Evolutionary conservation across 2,329 filamentous ascomycete genomes (phyloP), one percentile per base, ranked within the genome.

Genomic region (Claviceps cyperi): DNA sequence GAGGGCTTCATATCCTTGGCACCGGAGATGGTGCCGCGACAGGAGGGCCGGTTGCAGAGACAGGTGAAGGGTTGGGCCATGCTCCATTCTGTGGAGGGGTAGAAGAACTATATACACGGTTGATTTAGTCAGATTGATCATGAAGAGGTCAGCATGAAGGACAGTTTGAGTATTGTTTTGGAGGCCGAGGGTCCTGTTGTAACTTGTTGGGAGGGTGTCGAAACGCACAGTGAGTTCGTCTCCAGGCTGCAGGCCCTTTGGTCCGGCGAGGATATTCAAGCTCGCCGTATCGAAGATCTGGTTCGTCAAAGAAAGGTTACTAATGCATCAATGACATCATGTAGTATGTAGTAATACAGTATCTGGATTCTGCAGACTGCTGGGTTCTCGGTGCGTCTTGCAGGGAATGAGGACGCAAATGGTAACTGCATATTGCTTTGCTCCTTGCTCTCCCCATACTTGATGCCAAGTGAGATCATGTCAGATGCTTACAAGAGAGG

Each of bases 1-100:
- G 13, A 62, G 56, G 5, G 66, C 8, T 17, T 58, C 76, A 86
- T 81, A 58, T 78, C 72, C 57, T 69, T 73, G 13, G 83, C 83
- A 15, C 83, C 83, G 43, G 67, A 64, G 54, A 87, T 84, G 54
- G 64, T 70, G 15, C 81, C 81, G 48, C 73, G 72, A 66, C 83
- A 87, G 19, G 68, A 66, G 0, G 68, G 56, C 4, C 70, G 71
- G 53, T 72, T 71, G 61, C 83, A 87, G 52, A 75, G 68, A 62
- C 83, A 87, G 52, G 75, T 66, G 60, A 87, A 87, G 4, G 80
- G 74, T 68, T 86, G 83, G 35, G 78, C 78, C 83, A 87, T 86
- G 59, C 71, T 59, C 81, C 81, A 87, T 65, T 87, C 83, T 1
- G 82, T 86, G 49, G 80, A 84, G 4, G 83, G 82, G 58, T 87